Evolutionary conservation across 768 basidiomycete species (phyloP).

Genomic region (Mycena galopus): DNA sequence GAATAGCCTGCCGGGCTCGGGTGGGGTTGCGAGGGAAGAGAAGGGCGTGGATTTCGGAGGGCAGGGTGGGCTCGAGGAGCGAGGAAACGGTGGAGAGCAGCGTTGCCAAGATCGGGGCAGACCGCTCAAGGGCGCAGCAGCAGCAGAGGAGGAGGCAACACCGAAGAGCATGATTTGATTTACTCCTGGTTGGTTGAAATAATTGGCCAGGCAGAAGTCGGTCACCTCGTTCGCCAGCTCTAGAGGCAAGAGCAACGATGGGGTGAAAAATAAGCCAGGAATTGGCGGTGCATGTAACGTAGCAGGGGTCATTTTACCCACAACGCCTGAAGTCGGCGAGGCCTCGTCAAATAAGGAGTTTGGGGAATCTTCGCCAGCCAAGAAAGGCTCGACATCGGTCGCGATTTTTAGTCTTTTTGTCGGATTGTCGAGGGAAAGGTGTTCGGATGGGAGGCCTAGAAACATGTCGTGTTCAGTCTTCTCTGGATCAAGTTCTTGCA

Average conservation of each 20-base stretch:
- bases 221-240: slow-evolving; percentile 65
- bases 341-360: background rate
- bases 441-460: background rate
- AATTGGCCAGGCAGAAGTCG: slow-evolving; percentile 66
- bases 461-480: background rate
- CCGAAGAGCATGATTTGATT: slow-evolving; percentile 94
- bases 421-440: background rate
- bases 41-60: slow-evolving; percentile 62
- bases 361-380: background rate
- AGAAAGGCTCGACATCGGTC: background rate
- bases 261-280: slow-evolving; percentile 73
- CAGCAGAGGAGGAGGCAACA: slow-evolving; percentile 20
- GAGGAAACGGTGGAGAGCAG: slow-evolving; percentile 66
- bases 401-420: slow-evolving; percentile 8
- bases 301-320: slow-evolving; percentile 38
- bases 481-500: background rate
- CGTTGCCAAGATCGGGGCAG: slow-evolving; percentile 69
- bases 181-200: slow-evolving; percentile 62
- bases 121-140: slow-evolving; percentile 47
- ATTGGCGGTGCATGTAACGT: slow-evolving; percentile 65
- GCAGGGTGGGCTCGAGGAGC: slow-evolving; percentile 64
- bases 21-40: slow-evolving; percentile 68
- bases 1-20: slow-evolving; percentile 83
- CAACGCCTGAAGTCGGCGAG: background rate
- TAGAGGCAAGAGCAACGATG: slow-evolving; percentile 61